phyloP scores from a whole-genome alignment of 2,329 filamentous ascomycete genomes.

The Periconia digitata region DNA sequence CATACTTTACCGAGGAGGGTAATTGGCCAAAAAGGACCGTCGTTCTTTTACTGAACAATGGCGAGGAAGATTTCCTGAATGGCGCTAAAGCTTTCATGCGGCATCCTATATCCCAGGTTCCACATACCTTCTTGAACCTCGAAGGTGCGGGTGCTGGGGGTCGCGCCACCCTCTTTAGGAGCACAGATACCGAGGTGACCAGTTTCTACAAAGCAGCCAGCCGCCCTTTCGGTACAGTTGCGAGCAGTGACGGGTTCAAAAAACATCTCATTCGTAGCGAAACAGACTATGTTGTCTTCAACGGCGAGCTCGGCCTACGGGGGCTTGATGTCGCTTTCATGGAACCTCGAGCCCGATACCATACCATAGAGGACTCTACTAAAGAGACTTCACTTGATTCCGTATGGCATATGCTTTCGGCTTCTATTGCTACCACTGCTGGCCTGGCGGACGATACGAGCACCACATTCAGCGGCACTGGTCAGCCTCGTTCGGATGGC shows the following conservation, averaged over 20 bases:
- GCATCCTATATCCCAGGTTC: slow-evolving; percentile 76
- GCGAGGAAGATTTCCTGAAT: slow-evolving; percentile 89
- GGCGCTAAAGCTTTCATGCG: slow-evolving; percentile 83
- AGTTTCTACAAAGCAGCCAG: slow-evolving; percentile 70
- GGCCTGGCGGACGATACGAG: slow-evolving; percentile 70
- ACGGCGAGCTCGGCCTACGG: slow-evolving; percentile 74
- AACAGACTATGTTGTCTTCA: slow-evolving; percentile 87
- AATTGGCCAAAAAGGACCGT: slow-evolving; percentile 78
- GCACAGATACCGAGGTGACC: slow-evolving; percentile 84
- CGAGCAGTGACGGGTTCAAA: slow-evolving; percentile 83
- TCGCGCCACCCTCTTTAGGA: slow-evolving; percentile 81
- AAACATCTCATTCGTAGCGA: slow-evolving; percentile 76
- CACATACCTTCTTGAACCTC: slow-evolving; percentile 89
- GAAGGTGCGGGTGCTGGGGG: slow-evolving; percentile 94
- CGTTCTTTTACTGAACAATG: slow-evolving; percentile 88
- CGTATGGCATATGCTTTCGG: slow-evolving; percentile 95
- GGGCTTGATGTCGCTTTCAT: slow-evolving; percentile 93
- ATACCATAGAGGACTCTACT: slow-evolving; percentile 85
- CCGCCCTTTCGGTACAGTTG: slow-evolving; percentile 80
- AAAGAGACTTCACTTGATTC: slow-evolving; percentile 71
- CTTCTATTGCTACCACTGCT: slow-evolving; percentile 73
- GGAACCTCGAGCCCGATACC: slow-evolving; percentile 81
- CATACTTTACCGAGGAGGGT: slow-evolving; percentile 72
- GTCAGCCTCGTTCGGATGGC: slow-evolving; percentile 57
- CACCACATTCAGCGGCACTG: slow-evolving; percentile 66